phyloP scores from a whole-genome alignment of 352 stramenopile species.

The Pythium sp. region DNA sequence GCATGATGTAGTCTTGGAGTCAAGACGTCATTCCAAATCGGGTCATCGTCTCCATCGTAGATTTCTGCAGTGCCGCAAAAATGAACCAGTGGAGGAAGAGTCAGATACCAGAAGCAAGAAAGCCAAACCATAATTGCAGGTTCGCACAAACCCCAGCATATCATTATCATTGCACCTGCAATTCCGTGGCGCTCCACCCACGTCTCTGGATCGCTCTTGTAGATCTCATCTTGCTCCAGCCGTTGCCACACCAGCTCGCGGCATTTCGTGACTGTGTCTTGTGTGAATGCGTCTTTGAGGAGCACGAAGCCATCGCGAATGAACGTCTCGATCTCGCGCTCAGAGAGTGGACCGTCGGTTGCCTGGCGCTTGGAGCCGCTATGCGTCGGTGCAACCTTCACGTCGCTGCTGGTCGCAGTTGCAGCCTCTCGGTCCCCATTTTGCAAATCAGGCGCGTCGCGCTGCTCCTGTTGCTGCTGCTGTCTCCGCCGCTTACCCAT shows the following conservation, averaged over 20 bases:
- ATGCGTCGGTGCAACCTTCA: too few relatives aligned
- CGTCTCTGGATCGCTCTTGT: slow-evolving; percentile 30
- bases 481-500: slow-evolving; percentile 12
- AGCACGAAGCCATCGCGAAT: slow-evolving; percentile 71
- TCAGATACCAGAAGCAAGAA: background rate
- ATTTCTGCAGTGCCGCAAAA: slow-evolving; percentile 30
- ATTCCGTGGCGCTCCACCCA: slow-evolving; percentile 65
- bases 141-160: background rate
- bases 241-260: slow-evolving; percentile 48
- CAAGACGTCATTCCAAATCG: slow-evolving; percentile 45
- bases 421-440: background rate
- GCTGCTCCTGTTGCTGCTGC: background rate
- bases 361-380: slow-evolving; percentile 6
- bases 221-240: slow-evolving; percentile 35
- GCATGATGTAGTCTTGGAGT: slow-evolving; percentile 42
- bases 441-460: background rate
- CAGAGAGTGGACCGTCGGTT: slow-evolving; percentile 22
- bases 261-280: slow-evolving; percentile 36
- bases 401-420: background rate
- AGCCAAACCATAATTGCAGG: background rate
- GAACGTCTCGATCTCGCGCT: slow-evolving; percentile 43
- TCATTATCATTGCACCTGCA: slow-evolving; percentile 26
- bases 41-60: slow-evolving; percentile 36
- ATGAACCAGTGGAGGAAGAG: background rate
- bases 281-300: slow-evolving; percentile 48